A percentile compares a stretch with the other conserved stretches of the same genome.
These are phyloP conservation scores for Gossypium stocksii DNA, from an alignment of 345 rosid species.

Conservation along the genomic window DNA sequence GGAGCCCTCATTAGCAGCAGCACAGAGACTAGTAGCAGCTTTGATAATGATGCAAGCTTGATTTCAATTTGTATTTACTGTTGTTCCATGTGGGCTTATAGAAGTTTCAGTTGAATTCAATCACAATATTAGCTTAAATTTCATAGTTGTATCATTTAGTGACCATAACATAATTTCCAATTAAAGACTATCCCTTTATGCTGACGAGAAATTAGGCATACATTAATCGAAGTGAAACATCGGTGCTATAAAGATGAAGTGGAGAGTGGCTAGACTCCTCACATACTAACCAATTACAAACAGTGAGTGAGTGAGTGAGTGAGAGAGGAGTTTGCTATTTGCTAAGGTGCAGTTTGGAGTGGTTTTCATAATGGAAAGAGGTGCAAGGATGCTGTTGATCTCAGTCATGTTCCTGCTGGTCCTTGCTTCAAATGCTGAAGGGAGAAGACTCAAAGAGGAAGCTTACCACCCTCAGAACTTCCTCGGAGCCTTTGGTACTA, in stretches of 20 bases:
- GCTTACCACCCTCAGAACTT: conserved; percentile 27
- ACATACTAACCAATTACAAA: background rate
- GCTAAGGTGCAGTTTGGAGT: background rate
- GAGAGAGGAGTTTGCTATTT: background rate
- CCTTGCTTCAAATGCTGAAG: conserved; percentile 14
- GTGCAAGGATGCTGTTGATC: conserved; percentile 15
- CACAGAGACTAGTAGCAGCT: background rate
- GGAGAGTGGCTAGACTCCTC: background rate
- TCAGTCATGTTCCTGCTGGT: conserved; percentile 10
- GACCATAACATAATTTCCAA: conserved; percentile 4
- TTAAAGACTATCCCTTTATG: background rate
- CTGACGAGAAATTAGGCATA: background rate
- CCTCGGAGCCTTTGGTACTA: conserved; percentile 25
- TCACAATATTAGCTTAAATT: background rate
- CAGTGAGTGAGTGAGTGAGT: background rate
- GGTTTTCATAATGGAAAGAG: conserved; percentile 2
- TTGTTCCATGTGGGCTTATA: background rate
- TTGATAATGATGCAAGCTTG: background rate
- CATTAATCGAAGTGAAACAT: background rate
- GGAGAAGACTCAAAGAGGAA: conserved; percentile 26
- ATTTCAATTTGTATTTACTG: background rate
- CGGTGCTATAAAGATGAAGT: background rate
- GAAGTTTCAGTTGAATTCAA: background rate
- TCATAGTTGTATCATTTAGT: conserved; percentile 3
- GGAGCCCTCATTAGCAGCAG: background rate